Evolutionary conservation across 2,329 filamentous ascomycete genomes (phyloP).

Genomic region (Aspergillus ochraceoroseus): DNA sequence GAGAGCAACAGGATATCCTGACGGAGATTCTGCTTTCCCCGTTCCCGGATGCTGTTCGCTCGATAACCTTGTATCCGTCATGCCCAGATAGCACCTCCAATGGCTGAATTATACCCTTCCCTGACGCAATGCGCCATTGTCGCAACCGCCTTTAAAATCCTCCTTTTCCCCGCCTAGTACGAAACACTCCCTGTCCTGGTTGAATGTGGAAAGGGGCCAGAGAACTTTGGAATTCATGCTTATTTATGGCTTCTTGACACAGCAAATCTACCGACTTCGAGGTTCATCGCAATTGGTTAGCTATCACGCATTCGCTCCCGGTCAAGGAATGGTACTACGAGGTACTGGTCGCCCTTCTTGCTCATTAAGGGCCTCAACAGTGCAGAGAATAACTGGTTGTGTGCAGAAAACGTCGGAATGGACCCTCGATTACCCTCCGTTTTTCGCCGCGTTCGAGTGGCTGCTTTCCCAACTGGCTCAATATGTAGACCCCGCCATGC

Average conservation of each 20-base stretch:
- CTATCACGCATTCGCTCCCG: constrained; percentile 85
- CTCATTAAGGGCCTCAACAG: background rate
- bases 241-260: constrained; percentile 11
- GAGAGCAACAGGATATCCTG: background rate
- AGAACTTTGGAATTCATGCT: too few species aligned
- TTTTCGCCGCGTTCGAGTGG: constrained; percentile 98
- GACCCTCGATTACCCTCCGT: constrained; percentile 97
- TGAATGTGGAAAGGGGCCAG: too few species aligned
- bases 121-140: constrained; percentile 81
- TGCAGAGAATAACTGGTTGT: background rate
- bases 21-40: too few species aligned
- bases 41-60: background rate
- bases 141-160: constrained; percentile 80
- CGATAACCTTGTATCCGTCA: constrained; percentile 15
- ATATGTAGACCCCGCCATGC: constrained; percentile 73
- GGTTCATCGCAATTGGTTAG: constrained; percentile 97
- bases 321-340: constrained; percentile 92
- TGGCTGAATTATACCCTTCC: constrained; percentile 81
- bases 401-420: constrained; percentile 85
- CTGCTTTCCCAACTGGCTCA: constrained; percentile 73
- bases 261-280: constrained; percentile 99
- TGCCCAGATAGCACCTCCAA: constrained; percentile 39
- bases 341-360: constrained; percentile 38
- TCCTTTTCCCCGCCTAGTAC: constrained; percentile 92
- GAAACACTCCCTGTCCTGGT: constrained; percentile 44